Base-by-base conservation (phyloP, 768 basidiomycete genomes). In the Leccinellum rugosiceps region DNA sequence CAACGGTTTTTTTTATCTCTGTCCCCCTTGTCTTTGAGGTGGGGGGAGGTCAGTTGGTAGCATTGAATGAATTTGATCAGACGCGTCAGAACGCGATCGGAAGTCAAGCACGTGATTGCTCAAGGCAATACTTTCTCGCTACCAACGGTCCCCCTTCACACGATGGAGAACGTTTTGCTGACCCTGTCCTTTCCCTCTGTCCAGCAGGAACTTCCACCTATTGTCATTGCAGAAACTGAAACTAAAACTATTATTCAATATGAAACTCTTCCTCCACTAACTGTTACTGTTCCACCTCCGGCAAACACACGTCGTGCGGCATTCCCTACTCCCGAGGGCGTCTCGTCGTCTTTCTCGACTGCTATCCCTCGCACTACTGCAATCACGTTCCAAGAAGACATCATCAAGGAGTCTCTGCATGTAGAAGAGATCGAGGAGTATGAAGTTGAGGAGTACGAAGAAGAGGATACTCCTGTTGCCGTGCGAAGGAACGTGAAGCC, bases 251-350 rank as follows among this genome's bases (percentile, higher is more conserved):
- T 86, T 53, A 75, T 87, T 59, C 77, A 81, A 71, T 74, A 71
- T 47, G 74, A 74, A 66, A 75, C 72, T n/a, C 75, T 65, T 62
- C 77, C 69, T 67, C 85, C 85, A 53, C 75, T 86, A 72, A 84
- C 85, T 61, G 80, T 87, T 65, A 83, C 83, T 52, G 81, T 87
- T 60, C 88, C 88, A 47, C 82, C 88, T 26, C 90, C 90, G 60
- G 86, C 89, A 66, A 88, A 83, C 68, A 91, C 89, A 51, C 88
- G 89, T 60, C 80, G 82, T 64, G 90, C 85, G 58, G 83, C 87
- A 28, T 80, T 81, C 63, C 90, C 90, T 21, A 81, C 83, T 28
- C 90, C 90, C 6, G 84, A 87, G 66, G 80, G 79, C 7, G 77
- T 78, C 28, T 82, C 81, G 21, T 74, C 81, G n/a, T 77, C 80